Conservation (phyloP, 1,284 basidiomycete species). For the Cutaneotrichosporon sp. region DNA sequence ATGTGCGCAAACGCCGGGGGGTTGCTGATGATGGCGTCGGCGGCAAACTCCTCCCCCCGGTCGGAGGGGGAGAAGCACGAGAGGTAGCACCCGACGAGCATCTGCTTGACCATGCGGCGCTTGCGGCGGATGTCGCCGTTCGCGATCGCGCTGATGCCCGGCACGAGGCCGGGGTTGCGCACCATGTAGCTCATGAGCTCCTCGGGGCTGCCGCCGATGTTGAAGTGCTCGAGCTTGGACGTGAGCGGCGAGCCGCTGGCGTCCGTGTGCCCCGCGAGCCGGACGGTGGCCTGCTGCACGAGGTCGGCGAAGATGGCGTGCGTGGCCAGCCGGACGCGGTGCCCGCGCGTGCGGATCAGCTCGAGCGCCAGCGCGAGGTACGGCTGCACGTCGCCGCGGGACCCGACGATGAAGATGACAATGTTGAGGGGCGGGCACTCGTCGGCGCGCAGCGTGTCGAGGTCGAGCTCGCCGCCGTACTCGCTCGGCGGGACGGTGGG, state of each 20-base stretch:
- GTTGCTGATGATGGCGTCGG: conserved; percentile 67
- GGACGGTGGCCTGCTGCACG: conserved; percentile 58
- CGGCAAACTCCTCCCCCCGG: conserved; percentile 58
- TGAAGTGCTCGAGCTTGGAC: conserved; percentile 43
- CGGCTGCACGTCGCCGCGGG: conserved; percentile 69
- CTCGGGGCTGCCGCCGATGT: conserved; percentile 49
- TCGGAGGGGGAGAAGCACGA: conserved; percentile 60
- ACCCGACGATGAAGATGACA: conserved; percentile 67
- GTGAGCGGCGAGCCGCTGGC: conserved; percentile 53
- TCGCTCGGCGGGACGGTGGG: not conserved
- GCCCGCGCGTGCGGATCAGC: conserved; percentile 59
- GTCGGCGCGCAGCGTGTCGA: conserved; percentile 2
- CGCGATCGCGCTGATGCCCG: conserved; percentile 39
- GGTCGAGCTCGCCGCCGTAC: not conserved
- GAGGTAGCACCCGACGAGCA: conserved; percentile 64
- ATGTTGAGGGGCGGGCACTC: conserved; percentile 59
- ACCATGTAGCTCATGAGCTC: conserved; percentile 54
- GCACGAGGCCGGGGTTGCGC: conserved; percentile 42
- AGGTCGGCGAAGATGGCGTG: conserved; percentile 65
- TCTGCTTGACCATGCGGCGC: conserved; percentile 51
- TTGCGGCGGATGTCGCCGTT: conserved; percentile 45
- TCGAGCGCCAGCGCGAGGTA: conserved; percentile 65
- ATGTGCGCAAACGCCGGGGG: conserved; percentile 66
- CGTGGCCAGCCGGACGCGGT: conserved; percentile 67
- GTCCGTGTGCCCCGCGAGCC: conserved; percentile 59